phyloP scores from a whole-genome alignment of 129 eudicot species.

The Artemisia argyi region DNA sequence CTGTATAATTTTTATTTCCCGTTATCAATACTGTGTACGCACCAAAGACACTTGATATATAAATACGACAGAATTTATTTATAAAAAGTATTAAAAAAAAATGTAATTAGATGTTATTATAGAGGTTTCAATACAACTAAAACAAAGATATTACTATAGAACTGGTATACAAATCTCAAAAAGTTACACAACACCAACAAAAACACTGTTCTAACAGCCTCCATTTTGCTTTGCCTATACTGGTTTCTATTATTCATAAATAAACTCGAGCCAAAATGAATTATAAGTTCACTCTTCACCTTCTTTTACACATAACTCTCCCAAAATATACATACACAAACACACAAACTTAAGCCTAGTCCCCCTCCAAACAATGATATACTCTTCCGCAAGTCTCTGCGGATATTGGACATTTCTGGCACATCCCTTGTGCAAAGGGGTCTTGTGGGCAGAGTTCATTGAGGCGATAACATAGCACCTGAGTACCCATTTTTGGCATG shows the following conservation, averaged over 20 bases:
- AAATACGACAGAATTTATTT: no score
- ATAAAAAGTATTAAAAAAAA: no score
- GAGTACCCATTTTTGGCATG: conserved; percentile 16
- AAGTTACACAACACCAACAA: conserved; percentile 3
- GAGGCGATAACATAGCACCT: conserved; percentile 9
- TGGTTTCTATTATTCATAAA: conserved; percentile 2
- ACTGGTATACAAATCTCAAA: conserved; percentile 23
- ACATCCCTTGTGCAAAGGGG: not conserved
- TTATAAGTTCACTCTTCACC: conserved; percentile 13
- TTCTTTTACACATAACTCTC: conserved; percentile 5
- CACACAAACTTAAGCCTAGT: conserved; percentile 25
- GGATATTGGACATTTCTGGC: not conserved
- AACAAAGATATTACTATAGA: conserved; percentile 19
- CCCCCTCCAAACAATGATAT: not conserved
- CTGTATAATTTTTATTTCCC: no score
- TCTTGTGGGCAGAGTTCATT: not conserved
- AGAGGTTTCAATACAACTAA: not conserved
- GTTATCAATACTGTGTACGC: no score
- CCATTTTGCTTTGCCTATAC: not conserved
- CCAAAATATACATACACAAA: conserved; percentile 29
- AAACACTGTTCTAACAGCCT: not conserved
- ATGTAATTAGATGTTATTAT: no score
- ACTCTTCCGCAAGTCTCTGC: conserved; percentile 16
- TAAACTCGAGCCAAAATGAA: not conserved
- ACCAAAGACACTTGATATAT: no score